Percentiles rank a stretch among this genome's conserved stretches.
phyloP scores from a whole-genome alignment of 169 alveolate species.

The Plasmodium reichenowi region DNA sequence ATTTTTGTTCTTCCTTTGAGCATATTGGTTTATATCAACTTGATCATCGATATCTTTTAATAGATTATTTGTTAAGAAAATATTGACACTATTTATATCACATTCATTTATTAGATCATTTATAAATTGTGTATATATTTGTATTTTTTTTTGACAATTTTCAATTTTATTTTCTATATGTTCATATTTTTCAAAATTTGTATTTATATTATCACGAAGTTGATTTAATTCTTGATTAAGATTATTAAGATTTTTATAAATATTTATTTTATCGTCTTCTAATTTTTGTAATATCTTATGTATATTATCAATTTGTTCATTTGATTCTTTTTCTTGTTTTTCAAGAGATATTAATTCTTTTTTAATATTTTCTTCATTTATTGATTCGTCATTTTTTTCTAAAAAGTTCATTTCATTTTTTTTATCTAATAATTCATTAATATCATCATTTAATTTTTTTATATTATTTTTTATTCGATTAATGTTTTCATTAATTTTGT shows the following conservation, averaged over 20 bases:
- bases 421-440: conserved; percentile 52
- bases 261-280: not conserved
- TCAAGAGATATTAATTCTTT: conserved; percentile 1
- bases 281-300: not conserved
- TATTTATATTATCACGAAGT: conserved; percentile 23
- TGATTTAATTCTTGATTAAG: conserved; percentile 49
- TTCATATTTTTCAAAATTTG: conserved; percentile 44
- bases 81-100: conserved; percentile 47
- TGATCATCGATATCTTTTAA: conserved; percentile 7
- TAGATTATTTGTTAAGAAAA: conserved; percentile 5
- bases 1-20: not conserved
- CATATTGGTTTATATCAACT: not conserved
- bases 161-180: conserved; percentile 27
- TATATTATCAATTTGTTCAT: conserved; percentile 13
- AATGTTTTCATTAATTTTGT: conserved; percentile 37
- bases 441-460: conserved; percentile 55
- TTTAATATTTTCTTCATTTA: conserved; percentile 8
- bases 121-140: conserved; percentile 27
- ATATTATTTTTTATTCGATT: conserved; percentile 51
- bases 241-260: conserved; percentile 15
- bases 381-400: not conserved
- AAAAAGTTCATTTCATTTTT: conserved; percentile 20
- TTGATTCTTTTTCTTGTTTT: conserved; percentile 3
- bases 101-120: conserved; percentile 52
- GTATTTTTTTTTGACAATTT: conserved; percentile 25